These are phyloP conservation scores for Coniferiporia sulphurascens DNA, from an alignment of 1,284 basidiomycete species.

Conservation along the genomic window DNA sequence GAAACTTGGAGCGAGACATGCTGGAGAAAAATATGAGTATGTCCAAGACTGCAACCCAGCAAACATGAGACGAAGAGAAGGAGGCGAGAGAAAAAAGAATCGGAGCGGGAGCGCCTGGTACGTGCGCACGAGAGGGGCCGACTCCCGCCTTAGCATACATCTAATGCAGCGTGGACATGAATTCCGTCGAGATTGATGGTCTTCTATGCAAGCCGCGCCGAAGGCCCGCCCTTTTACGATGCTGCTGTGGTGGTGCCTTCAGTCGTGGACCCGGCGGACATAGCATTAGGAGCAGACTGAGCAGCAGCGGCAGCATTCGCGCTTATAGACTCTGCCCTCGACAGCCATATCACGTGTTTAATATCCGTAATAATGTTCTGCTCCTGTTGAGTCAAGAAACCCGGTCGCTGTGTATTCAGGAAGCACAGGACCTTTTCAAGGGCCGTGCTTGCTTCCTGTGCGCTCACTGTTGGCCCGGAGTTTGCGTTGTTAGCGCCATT, in stretches of 20 bases:
- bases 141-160: background rate
- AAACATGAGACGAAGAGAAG: constrained; percentile 6
- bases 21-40: background rate
- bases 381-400: constrained; percentile 9
- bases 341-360: constrained; percentile 11
- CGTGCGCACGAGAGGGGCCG: background rate
- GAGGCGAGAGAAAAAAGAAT: background rate
- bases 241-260: background rate
- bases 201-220: background rate
- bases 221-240: background rate
- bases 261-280: background rate
- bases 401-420: constrained; percentile 7
- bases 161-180: background rate
- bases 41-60: background rate
- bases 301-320: background rate
- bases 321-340: background rate
- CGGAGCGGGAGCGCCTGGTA: background rate
- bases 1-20: background rate
- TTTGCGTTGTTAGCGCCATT: background rate
- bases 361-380: constrained; percentile 11
- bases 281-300: background rate
- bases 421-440: constrained; percentile 9
- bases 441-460: constrained; percentile 9
- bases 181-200: background rate
- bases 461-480: background rate